Percentiles rank a stretch among this genome's conserved stretches.
Evolutionary conservation across 257 asterid species (phyloP).

Genomic region (Asclepias syriaca): DNA sequence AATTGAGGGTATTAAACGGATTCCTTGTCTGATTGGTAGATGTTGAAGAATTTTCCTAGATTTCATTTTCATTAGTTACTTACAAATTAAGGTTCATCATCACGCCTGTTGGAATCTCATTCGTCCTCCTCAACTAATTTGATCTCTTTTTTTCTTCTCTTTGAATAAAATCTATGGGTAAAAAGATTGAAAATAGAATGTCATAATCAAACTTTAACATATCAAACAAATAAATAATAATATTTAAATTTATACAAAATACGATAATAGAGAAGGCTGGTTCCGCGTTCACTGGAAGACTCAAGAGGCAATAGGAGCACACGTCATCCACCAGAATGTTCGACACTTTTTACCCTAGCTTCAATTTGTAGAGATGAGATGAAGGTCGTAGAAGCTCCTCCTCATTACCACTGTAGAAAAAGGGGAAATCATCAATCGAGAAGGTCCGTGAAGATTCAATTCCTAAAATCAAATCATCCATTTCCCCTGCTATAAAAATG

Average conservation of each 20-base stretch:
- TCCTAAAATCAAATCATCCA: background rate
- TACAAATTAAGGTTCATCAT: background rate
- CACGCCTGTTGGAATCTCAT: background rate
- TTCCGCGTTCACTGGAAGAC: background rate
- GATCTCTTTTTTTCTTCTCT: too few species aligned
- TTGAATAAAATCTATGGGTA: too few species aligned
- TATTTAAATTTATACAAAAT: too few species aligned
- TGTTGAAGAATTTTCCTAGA: background rate
- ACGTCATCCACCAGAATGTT: background rate
- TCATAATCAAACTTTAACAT: too few species aligned
- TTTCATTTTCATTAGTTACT: background rate
- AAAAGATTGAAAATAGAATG: too few species aligned
- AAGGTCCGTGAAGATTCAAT: background rate
- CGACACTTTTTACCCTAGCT: background rate
- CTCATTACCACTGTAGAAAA: background rate
- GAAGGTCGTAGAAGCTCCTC: constrained; percentile 1
- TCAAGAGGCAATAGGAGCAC: background rate
- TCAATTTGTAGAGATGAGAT: background rate
- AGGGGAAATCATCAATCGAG: background rate
- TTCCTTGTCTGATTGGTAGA: too few species aligned
- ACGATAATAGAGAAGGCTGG: too few species aligned
- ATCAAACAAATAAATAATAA: too few species aligned
- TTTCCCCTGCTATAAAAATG: background rate
- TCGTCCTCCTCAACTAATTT: background rate
- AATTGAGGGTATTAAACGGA: too few species aligned